phyloP scores from a whole-genome alignment of 495 filamentous ascomycete species.

The Cenococcum geophilum region DNA sequence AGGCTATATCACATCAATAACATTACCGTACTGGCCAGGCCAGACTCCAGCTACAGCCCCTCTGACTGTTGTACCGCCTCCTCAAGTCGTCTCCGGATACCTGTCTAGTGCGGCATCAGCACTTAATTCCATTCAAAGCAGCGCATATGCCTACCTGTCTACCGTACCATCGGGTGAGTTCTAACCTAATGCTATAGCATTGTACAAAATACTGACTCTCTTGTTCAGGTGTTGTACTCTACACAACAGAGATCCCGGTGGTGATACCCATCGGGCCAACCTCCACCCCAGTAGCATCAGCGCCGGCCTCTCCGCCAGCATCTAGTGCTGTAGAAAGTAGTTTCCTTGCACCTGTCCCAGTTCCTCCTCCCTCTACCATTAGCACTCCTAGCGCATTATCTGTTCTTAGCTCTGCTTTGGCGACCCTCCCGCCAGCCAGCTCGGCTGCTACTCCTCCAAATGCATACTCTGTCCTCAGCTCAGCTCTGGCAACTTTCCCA shows the following conservation, averaged over 20 bases:
- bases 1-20: conserved; percentile 6
- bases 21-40: conserved; percentile 5
- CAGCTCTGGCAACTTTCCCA: conserved; percentile 1
- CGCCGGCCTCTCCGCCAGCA: not conserved
- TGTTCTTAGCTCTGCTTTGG: not conserved
- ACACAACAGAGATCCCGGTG: not conserved
- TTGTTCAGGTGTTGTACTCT: conserved; percentile 1
- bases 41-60: conserved; percentile 3
- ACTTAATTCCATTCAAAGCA: not conserved
- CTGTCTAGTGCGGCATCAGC: conserved; percentile 1
- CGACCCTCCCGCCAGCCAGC: too few relatives aligned
- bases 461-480: too few relatives aligned
- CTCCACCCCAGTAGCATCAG: not conserved
- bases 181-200: not conserved
- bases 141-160: conserved; percentile 2
- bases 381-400: not conserved
- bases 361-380: not conserved
- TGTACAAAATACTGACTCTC: not conserved
- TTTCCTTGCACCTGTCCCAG: not conserved
- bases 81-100: conserved; percentile 5
- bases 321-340: not conserved
- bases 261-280: conserved; percentile 6
- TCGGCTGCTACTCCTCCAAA: too few relatives aligned
- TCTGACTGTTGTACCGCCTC: conserved; percentile 1
- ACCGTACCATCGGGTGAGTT: conserved; percentile 1